Percentiles rank a stretch among this genome's conserved stretches.
Conservation (phyloP, 192 early-diverging fungal species). For the Haplosporangium gracile region DNA sequence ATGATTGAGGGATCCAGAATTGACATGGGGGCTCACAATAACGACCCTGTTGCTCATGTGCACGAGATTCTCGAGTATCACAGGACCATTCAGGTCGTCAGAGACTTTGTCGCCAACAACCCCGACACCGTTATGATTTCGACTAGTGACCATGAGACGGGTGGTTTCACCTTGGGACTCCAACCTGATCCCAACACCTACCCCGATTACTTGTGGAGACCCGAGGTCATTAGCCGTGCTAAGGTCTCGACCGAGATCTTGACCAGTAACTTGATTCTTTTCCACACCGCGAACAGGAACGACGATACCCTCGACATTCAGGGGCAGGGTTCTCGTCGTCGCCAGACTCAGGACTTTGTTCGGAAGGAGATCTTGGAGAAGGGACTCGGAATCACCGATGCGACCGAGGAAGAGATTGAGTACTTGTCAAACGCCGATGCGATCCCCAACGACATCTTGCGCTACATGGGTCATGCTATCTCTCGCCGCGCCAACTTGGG, state of each 20-base stretch:
- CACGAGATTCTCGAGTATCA: conserved; percentile 95
- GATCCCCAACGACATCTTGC: conserved; percentile 7
- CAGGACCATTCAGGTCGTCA: conserved; percentile 77
- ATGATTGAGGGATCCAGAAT: conserved; percentile 98
- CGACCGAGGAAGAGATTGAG: conserved; percentile 71
- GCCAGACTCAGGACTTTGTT: conserved; percentile 40
- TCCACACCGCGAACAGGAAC: conserved; percentile 33
- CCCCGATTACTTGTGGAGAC: conserved; percentile 92
- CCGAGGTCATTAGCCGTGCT: conserved; percentile 77
- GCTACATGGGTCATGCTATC: conserved; percentile 25
- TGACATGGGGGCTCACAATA: conserved; percentile 97
- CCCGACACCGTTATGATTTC: conserved; percentile 93
- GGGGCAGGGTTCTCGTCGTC: background rate
- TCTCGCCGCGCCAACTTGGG: conserved; percentile 29
- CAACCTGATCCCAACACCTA: conserved; percentile 76
- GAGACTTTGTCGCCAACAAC: conserved; percentile 82
- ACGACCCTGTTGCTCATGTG: conserved; percentile 93
- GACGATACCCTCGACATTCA: background rate
- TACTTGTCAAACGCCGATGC: conserved; percentile 50
- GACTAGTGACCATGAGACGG: conserved; percentile 96
- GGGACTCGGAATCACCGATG: conserved; percentile 80
- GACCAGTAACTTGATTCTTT: conserved; percentile 58
- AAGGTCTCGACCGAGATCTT: conserved; percentile 75
- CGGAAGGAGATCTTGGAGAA: conserved; percentile 71
- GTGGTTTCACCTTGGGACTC: conserved; percentile 88